These are phyloP conservation scores for Phaffia australis DNA, from an alignment of 768 basidiomycete species.

Conservation along the genomic window DNA sequence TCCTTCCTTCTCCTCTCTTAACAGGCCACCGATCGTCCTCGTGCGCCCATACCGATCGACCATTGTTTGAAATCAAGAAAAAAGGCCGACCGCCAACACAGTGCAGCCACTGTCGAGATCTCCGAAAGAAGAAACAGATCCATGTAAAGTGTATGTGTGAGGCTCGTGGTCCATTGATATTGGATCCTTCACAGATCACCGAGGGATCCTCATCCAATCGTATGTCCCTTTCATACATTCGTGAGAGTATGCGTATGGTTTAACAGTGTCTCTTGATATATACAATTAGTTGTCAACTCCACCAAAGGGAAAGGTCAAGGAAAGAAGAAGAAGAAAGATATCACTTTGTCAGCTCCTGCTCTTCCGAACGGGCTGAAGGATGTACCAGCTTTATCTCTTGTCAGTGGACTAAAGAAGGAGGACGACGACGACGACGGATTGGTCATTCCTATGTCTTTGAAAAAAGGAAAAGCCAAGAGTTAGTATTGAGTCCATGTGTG, in stretches of 20 bases:
- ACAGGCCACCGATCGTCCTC: slow-evolving; percentile 22
- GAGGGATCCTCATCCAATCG: slow-evolving; percentile 6
- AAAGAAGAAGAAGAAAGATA: slow-evolving; percentile 20
- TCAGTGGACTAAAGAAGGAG: neutral
- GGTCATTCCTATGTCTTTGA: no score
- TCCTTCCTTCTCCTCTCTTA: neutral
- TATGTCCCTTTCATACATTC: neutral
- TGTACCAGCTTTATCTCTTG: slow-evolving; percentile 6
- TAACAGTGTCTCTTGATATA: neutral
- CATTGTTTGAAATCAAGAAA: slow-evolving; percentile 21
- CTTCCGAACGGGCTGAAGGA: slow-evolving; percentile 26
- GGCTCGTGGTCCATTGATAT: neutral
- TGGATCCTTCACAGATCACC: slow-evolving; percentile 1
- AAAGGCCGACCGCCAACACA: slow-evolving; percentile 20
- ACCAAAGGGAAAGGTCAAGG: neutral
- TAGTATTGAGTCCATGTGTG: neutral
- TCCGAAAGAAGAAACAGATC: slow-evolving; percentile 23
- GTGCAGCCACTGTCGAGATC: slow-evolving; percentile 24
- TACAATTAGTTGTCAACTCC: neutral
- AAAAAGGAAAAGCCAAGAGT: neutral
- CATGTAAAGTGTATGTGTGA: slow-evolving; percentile 25
- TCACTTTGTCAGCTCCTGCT: slow-evolving; percentile 6
- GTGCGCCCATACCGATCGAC: slow-evolving; percentile 20
- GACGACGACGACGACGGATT: slow-evolving; percentile 18
- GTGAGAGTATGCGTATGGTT: neutral